Percentiles rank a stretch among this genome's conserved stretches.
Conservation (phyloP, 2,329 filamentous ascomycete species). For the Ophiostoma montium region DNA sequence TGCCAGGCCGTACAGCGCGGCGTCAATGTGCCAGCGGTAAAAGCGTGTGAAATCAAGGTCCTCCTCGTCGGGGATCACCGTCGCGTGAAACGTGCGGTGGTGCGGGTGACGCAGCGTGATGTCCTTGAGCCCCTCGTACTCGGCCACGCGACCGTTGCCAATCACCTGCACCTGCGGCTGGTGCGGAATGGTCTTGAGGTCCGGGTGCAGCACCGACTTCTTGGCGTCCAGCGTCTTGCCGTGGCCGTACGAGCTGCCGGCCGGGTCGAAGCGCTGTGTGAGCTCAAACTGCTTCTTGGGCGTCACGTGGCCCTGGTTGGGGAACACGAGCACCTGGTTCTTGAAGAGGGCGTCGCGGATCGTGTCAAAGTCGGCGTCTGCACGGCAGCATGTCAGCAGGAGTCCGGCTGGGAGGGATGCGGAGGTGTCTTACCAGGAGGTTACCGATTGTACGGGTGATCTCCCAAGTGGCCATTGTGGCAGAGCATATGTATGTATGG, state of each 20-base stretch:
- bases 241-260: conserved; percentile 51
- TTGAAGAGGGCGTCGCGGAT: conserved; percentile 54
- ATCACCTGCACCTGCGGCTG: conserved; percentile 73
- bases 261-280: conserved; percentile 59
- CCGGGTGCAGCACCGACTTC: conserved; percentile 57
- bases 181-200: conserved; percentile 66
- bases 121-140: conserved; percentile 57
- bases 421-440: conserved; percentile 15
- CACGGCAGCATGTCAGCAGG: neutral
- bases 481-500: no score
- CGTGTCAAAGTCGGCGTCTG: conserved; percentile 48
- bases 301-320: conserved; percentile 47
- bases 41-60: conserved; percentile 40
- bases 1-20: conserved; percentile 61
- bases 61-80: conserved; percentile 40
- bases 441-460: conserved; percentile 17
- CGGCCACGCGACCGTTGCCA: conserved; percentile 55
- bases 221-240: conserved; percentile 55
- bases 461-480: no score
- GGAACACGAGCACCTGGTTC: conserved; percentile 58
- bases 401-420: neutral
- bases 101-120: conserved; percentile 61
- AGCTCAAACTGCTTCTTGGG: conserved; percentile 61
- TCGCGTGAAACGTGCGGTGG: conserved; percentile 62
- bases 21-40: conserved; percentile 72